Evolutionary conservation across 257 asterid genomes (phyloP).

Genomic region (Dorcoceras hygrometricum): DNA sequence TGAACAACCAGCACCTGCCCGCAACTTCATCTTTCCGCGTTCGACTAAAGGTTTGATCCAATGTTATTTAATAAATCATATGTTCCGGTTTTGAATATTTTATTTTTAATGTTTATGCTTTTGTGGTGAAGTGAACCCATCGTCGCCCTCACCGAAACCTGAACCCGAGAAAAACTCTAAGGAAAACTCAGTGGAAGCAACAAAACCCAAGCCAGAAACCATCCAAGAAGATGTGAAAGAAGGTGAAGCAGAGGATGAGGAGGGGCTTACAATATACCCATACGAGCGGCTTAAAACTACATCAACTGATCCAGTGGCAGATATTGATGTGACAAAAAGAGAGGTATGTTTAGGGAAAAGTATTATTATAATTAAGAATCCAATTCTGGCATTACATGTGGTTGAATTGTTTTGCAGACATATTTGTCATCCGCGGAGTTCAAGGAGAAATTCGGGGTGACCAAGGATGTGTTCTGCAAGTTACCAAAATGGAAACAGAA

Average conservation of each 20-base stretch:
- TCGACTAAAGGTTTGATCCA: slow-evolving; percentile 55
- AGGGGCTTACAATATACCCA: slow-evolving; percentile 64
- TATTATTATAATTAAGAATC: background rate
- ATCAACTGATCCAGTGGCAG: slow-evolving; percentile 65
- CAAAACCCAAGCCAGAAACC: slow-evolving; percentile 71
- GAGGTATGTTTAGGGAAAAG: slow-evolving; percentile 53
- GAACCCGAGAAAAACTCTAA: slow-evolving; percentile 47
- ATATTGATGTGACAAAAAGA: slow-evolving; percentile 82
- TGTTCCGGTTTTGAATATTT: background rate
- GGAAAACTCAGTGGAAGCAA: slow-evolving; percentile 59
- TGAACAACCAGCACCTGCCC: slow-evolving; percentile 66
- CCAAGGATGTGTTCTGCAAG: slow-evolving; percentile 70
- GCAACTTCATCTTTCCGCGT: slow-evolving; percentile 55
- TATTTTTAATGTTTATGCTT: background rate
- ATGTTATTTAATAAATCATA: background rate
- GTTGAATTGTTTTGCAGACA: slow-evolving; percentile 47
- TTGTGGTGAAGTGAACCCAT: slow-evolving; percentile 51
- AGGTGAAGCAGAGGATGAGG: slow-evolving; percentile 87
- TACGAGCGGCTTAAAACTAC: slow-evolving; percentile 75
- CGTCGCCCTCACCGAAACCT: slow-evolving; percentile 37
- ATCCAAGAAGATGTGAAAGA: slow-evolving; percentile 85
- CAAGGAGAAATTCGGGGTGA: slow-evolving; percentile 79
- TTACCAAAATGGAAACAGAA: slow-evolving; percentile 99
- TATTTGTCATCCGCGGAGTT: slow-evolving; percentile 79
- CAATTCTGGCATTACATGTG: slow-evolving; percentile 7